Conservation (phyloP, 1,284 basidiomycete genomes). For the Ganoderma boninense region DNA sequence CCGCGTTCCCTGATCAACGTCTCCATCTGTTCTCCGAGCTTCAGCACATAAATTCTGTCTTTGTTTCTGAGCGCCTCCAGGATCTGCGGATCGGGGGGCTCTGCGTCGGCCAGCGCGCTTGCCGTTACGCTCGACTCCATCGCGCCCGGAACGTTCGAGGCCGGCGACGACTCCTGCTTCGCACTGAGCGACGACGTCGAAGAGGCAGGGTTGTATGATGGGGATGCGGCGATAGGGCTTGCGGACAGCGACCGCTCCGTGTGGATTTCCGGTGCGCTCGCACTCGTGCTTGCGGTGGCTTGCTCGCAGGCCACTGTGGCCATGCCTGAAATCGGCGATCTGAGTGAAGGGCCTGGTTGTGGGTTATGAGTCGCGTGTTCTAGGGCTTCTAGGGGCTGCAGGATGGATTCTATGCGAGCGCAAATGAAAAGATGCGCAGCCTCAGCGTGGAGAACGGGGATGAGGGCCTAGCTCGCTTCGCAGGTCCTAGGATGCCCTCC, state of each 20-base stretch:
- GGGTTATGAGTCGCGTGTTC: conserved; percentile 15
- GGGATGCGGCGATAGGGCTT: conserved; percentile 33
- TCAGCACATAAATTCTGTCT: conserved; percentile 84
- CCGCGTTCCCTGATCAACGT: conserved; percentile 74
- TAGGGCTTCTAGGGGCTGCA: conserved; percentile 14
- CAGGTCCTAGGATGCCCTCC: conserved; percentile 17
- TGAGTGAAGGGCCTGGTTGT: conserved; percentile 3
- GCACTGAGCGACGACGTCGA: conserved; percentile 30
- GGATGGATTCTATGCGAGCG: conserved; percentile 19
- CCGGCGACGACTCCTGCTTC: conserved; percentile 29
- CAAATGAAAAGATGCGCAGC: conserved; percentile 31
- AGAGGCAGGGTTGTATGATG: conserved; percentile 34
- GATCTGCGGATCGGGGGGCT: conserved; percentile 74
- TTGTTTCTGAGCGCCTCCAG: conserved; percentile 86
- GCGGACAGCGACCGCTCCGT: conserved; percentile 30
- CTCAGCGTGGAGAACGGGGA: conserved; percentile 32
- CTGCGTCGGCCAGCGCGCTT: conserved; percentile 39
- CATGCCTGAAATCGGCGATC: conserved; percentile 28
- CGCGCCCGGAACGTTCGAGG: conserved; percentile 20
- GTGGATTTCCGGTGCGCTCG: conserved; percentile 36
- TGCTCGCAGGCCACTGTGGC: conserved; percentile 32
- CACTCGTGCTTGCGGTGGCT: conserved; percentile 32
- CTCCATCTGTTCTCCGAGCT: conserved; percentile 85
- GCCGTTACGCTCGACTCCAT: conserved; percentile 24
- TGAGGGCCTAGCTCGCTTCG: conserved; percentile 26